phyloP scores from a whole-genome alignment of 805 yeast genomes.

The Isabelozyma pseudorhagii region DNA sequence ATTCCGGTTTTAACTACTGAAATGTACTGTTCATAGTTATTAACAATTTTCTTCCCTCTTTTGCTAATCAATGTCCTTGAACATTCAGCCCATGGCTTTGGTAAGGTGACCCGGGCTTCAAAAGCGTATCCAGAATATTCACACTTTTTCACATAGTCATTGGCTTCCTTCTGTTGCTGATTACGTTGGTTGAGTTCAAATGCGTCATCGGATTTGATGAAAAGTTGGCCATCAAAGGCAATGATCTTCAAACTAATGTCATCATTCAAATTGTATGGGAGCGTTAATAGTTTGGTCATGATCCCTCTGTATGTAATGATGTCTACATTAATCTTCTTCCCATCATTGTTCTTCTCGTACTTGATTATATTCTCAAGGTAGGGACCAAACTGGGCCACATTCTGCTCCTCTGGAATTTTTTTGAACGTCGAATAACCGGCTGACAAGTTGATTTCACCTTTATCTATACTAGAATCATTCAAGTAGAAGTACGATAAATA shows the following conservation, averaged over 20 bases:
- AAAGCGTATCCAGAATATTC: constrained; percentile 80
- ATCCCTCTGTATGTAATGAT: constrained; percentile 84
- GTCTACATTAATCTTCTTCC: constrained; percentile 53
- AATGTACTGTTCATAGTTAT: constrained; percentile 72
- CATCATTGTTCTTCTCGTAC: constrained; percentile 48
- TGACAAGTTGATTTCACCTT: constrained; percentile 53
- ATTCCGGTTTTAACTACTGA: constrained; percentile 84
- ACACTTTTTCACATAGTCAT: constrained; percentile 33
- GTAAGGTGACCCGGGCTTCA: constrained; percentile 72
- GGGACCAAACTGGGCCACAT: constrained; percentile 54
- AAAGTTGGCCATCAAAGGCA: constrained; percentile 72
- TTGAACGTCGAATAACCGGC: constrained; percentile 62
- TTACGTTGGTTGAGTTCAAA: constrained; percentile 28
- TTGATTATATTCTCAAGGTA: constrained; percentile 52
- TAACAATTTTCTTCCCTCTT: constrained; percentile 57
- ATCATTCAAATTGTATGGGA: constrained; percentile 60
- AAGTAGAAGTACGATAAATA: constrained; percentile 69
- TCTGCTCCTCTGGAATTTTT: constrained; percentile 52
- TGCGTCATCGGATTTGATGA: constrained; percentile 52
- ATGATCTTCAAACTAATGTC: constrained; percentile 60
- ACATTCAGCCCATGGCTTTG: constrained; percentile 70
- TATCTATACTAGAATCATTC: constrained; percentile 66
- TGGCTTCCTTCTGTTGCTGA: constrained; percentile 15
- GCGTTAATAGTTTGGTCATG: constrained; percentile 66
- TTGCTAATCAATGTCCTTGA: constrained; percentile 66